Evolutionary conservation across 2,329 filamentous ascomycete species (phyloP).

Genomic region (Sclerotinia spermophila): DNA sequence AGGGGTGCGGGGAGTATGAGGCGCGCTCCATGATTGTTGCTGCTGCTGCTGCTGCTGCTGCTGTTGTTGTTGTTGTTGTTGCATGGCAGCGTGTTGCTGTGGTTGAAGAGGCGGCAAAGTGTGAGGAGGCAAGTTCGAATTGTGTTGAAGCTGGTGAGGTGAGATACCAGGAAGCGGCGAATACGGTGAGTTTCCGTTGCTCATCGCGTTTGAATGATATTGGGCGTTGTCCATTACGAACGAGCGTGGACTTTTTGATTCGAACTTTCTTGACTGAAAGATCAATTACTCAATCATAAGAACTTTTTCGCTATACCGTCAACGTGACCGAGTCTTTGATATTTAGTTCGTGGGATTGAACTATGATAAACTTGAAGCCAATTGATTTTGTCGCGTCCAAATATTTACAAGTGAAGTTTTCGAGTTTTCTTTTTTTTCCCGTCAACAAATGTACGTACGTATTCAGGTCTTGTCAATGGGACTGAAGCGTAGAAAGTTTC

Average conservation of each 20-base stretch:
- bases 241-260: conserved; percentile 5
- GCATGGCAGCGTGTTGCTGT: conserved; percentile 47
- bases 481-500: neutral
- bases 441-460: conserved; percentile 8
- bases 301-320: neutral
- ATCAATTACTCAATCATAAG: conserved; percentile 14
- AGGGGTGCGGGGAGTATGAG: conserved; percentile 58
- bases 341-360: neutral
- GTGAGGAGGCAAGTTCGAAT: conserved; percentile 46
- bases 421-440: conserved; percentile 3
- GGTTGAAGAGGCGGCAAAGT: conserved; percentile 55
- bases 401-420: neutral
- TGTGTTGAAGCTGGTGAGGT: conserved; percentile 40
- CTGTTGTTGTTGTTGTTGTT: conserved; percentile 34
- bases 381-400: conserved; percentile 9
- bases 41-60: neutral
- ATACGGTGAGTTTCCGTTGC: conserved; percentile 31
- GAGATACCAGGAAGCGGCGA: conserved; percentile 35
- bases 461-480: neutral
- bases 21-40: conserved; percentile 47
- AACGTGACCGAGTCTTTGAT: neutral
- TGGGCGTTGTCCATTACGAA: conserved; percentile 33
- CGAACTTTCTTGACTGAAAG: conserved; percentile 4
- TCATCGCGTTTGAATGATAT: conserved; percentile 35
- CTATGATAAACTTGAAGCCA: neutral